phyloP scores from a whole-genome alignment of 2,329 filamentous ascomycete genomes.

The Dichotomopilus funicola region DNA sequence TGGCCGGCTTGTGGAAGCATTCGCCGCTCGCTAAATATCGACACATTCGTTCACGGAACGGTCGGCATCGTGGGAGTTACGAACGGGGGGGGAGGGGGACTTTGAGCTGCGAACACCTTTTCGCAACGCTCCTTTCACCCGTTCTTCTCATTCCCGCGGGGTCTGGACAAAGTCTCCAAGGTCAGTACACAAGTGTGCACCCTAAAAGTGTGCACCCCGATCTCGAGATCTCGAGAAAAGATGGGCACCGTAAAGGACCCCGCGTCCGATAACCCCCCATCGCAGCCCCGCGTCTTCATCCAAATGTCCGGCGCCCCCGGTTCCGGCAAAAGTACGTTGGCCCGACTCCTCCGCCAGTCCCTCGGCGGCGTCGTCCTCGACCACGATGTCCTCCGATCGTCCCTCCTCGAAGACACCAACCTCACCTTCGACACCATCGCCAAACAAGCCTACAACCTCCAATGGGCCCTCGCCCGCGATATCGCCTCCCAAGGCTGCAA shows the following conservation, averaged over 20 bases:
- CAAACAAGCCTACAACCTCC: too few relatives aligned
- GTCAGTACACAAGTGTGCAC: neutral
- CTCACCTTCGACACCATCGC: too few relatives aligned
- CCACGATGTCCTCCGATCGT: neutral
- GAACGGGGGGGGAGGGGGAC: too few relatives aligned
- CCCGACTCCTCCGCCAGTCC: neutral
- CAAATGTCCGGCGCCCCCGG: neutral
- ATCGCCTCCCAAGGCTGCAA: neutral
- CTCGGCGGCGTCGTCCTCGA: neutral
- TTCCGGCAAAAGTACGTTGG: neutral
- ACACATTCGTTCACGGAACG: too few relatives aligned
- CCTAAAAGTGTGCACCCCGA: neutral
- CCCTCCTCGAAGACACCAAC: neutral
- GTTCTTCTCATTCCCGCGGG: too few relatives aligned
- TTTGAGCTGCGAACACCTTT: too few relatives aligned
- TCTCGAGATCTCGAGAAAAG: neutral
- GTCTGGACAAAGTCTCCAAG: too few relatives aligned
- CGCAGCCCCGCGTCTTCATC: neutral
- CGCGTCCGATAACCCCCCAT: neutral
- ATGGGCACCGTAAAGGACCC: neutral
- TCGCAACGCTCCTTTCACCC: too few relatives aligned
- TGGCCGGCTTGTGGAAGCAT: too few relatives aligned
- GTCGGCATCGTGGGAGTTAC: too few relatives aligned
- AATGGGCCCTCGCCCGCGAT: too few relatives aligned
- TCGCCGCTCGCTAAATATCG: too few relatives aligned